Base-by-base conservation (phyloP, 1,139 yeast species). In the Nakaseomyces sp. region DNA sequence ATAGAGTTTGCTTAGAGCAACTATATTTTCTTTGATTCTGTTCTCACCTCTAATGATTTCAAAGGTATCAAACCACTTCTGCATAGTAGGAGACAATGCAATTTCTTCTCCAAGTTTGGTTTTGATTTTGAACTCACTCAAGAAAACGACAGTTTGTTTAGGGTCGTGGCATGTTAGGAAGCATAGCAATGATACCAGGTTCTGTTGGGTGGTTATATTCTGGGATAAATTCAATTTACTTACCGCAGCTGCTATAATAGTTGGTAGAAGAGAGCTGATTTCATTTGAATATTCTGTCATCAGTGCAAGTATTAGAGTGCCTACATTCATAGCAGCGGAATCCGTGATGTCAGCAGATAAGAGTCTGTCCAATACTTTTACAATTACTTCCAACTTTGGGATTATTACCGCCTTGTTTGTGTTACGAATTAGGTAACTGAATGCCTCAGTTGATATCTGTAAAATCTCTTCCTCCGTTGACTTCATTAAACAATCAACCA, bases 11-110 rank as follows among this genome's bases (percentile, higher is more conserved):
- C 78, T 77, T 38, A 91, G 68, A 0, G 96, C 95, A 35, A 76
- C 60, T 4, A 86, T 74, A 57, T 85, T 85, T 47, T 77, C 78
- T 50, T 75, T 72, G 45, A 89, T 86, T 48, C 77, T 79, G 32
- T 80, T 84, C 48, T 75, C 80, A 0, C 96, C 96, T 47, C 93
- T 70, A 38, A 89, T 74, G 1, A 82, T 78, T 55, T 85, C 93
- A 63, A 85, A 89, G 2, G 88, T 76, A 30, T 77, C 77, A 43
- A 89, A 73, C 96, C 97, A 89, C 44, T 83, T 80, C 4, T 81
- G 81, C 41, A 85, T 58, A 2, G 81, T 75, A 3, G 68, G 60
- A 7, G 63, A 60, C 13, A 81, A 60, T 1, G 79, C 80, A 35
- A 35, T 18, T 38, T 65, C 53, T 7, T 64, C 52, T 5, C 54